Evolutionary conservation across 495 filamentous ascomycete species (phyloP), one percentile per base, ranked within the genome.

Genomic region (Apiosordaria backusii): DNA sequence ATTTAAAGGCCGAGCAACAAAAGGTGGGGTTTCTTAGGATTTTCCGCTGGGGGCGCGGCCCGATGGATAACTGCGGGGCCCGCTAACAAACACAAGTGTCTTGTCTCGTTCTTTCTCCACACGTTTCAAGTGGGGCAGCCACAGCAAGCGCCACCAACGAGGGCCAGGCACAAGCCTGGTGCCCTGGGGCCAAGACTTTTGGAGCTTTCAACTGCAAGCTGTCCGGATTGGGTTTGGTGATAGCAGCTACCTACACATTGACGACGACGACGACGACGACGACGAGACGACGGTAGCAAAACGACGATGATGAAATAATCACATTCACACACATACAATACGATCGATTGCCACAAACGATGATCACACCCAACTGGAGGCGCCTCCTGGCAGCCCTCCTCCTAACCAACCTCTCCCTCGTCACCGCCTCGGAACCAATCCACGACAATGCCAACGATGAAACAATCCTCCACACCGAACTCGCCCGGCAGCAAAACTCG

Each of bases 401-500:
- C 13, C 35, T 45, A 2, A 45, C 35, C 10, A 13, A 63, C 7
- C 29, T 73, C 23, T 50, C 70, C 4, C 40, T 50, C 18, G 58
- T 59, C 15, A 18, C 23, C n/a, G 61, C 62, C 57, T 16, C 68
- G 19, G 24, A 65, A 10, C 27, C 53, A 2, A 29, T 52, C 6
- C 50, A 65, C 67, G 6, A 53, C 67, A 0, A 59, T 54, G 75
- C 71, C 65, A 64, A 74, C 52, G 77, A 71, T 67, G 74, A 82
- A 61, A 73, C 74, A 29, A 76, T 85, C 55, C 75, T 85, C 50
- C 80, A 74, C 69, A 75, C 72, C 66, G 83, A 88, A 71, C 74
- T 85, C 65, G 84, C 79, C 58, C 79, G 82, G 45, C 80, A 87
- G 63, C 90, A 89, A 70, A 97, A 97, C 73, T 82, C 96, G 69